phyloP scores from a whole-genome alignment of 192 early-diverging fungal species.

The Cladochytrium replicatum region DNA sequence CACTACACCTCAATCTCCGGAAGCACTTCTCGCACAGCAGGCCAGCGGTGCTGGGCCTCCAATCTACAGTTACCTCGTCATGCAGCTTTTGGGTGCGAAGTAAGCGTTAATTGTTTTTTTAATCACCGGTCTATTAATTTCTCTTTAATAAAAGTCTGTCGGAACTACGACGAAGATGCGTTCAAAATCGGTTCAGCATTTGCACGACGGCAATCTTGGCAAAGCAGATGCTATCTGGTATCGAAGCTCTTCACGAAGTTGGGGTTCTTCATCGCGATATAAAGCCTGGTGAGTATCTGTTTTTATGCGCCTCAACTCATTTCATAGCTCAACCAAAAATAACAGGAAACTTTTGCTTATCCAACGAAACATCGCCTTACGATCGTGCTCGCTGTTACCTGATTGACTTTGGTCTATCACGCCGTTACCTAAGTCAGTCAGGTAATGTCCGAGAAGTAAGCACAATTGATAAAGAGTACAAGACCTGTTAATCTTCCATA shows the following conservation, averaged over 20 bases:
- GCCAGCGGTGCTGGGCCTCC: slow-evolving; percentile 8
- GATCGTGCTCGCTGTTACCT: slow-evolving; percentile 24
- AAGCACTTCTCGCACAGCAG: no score
- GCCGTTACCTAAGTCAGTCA: slow-evolving; percentile 17
- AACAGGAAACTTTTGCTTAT: slow-evolving; percentile 30
- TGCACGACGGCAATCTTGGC: slow-evolving; percentile 32
- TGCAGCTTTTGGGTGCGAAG: slow-evolving; percentile 48
- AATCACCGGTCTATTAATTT: neutral
- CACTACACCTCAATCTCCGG: slow-evolving; percentile 20
- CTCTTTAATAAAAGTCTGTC: slow-evolving; percentile 35
- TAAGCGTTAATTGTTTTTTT: slow-evolving; percentile 15
- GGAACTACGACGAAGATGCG: slow-evolving; percentile 27
- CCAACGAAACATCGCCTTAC: no score
- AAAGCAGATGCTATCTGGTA: slow-evolving; percentile 40
- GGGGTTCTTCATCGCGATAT: slow-evolving; percentile 49
- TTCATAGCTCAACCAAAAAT: no score
- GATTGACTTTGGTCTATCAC: slow-evolving; percentile 45
- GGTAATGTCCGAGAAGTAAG: slow-evolving; percentile 27
- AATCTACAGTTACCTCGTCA: slow-evolving; percentile 43
- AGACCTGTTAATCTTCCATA: neutral
- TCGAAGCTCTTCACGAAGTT: slow-evolving; percentile 32
- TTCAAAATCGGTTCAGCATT: slow-evolving; percentile 23
- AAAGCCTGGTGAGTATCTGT: slow-evolving; percentile 43
- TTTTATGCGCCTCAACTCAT: no score
- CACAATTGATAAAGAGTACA: no score